Evolutionary conservation across 805 yeast genomes (phyloP).

Genomic region (Suhomyces sp.): DNA sequence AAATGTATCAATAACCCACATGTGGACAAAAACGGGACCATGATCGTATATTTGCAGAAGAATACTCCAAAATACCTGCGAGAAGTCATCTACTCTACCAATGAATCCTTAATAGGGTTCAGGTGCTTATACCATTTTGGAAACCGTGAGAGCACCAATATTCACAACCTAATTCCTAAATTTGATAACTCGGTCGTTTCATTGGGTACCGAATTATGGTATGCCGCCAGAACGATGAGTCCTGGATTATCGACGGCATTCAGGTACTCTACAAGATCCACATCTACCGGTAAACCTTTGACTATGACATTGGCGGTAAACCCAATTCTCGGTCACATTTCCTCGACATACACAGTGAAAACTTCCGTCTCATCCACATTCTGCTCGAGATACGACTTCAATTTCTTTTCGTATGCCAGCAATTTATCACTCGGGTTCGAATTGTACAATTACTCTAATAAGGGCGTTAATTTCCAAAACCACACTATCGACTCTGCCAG

Average conservation of each 20-base stretch:
- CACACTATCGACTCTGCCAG: background rate
- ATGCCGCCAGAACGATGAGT: constrained; percentile 76
- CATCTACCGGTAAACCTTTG: constrained; percentile 84
- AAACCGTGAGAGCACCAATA: constrained; percentile 7
- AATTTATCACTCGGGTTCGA: constrained; percentile 86
- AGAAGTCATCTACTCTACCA: constrained; percentile 79
- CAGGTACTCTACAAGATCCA: constrained; percentile 80
- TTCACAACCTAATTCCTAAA: constrained; percentile 25
- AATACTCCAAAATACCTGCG: constrained; percentile 61
- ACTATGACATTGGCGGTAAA: constrained; percentile 84
- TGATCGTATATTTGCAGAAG: constrained; percentile 71
- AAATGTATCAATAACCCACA: constrained; percentile 74
- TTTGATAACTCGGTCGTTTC: constrained; percentile 66
- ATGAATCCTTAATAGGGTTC: constrained; percentile 80
- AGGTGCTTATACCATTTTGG: constrained; percentile 73
- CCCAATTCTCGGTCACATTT: constrained; percentile 86
- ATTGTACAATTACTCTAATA: constrained; percentile 53
- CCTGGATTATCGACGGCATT: constrained; percentile 88
- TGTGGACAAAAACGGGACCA: constrained; percentile 50
- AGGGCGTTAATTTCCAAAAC: no score
- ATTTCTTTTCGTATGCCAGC: constrained; percentile 85
- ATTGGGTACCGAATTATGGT: constrained; percentile 86
- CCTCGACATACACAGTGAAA: constrained; percentile 83
- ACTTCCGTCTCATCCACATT: constrained; percentile 75
- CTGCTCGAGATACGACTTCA: constrained; percentile 84